These are phyloP conservation scores for Aspergillus luchuensis DNA, from an alignment of 2,329 filamentous ascomycete species.

Conservation along the genomic window DNA sequence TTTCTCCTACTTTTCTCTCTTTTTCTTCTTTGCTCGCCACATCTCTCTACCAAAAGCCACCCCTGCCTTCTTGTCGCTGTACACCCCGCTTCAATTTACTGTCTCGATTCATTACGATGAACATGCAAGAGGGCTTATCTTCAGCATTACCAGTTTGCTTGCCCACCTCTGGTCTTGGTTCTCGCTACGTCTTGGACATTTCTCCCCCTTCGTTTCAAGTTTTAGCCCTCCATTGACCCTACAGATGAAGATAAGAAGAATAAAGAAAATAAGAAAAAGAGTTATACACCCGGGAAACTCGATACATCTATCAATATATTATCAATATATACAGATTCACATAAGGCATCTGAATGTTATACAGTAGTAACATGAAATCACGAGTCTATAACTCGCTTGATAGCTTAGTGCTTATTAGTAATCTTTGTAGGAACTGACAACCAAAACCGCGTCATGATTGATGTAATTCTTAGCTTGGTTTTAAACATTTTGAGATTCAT, in stretches of 20 bases:
- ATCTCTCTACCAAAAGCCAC: conserved; percentile 1
- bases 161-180: not conserved
- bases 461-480: no score
- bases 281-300: not conserved
- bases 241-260: not conserved
- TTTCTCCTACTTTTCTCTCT: not conserved
- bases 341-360: not conserved
- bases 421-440: no score
- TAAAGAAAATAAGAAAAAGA: not conserved
- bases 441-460: no score
- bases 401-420: no score
- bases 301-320: not conserved
- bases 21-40: not conserved
- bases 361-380: not conserved
- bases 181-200: not conserved
- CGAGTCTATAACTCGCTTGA: no score
- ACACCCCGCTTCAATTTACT: not conserved
- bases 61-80: not conserved
- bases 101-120: not conserved
- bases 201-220: not conserved
- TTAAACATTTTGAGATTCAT: no score
- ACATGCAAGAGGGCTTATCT: not conserved
- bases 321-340: not conserved
- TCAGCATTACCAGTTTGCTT: not conserved
- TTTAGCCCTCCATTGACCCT: not conserved